phyloP scores from a whole-genome alignment of 345 rosid species.

The rapeseed (Brassica napus) region Da-Ae NC_063439.1:1755501-1756000 shows the following conservation, averaged over 20 bases:
- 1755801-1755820: not conserved
- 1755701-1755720: not conserved
- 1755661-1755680: not conserved
- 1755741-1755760: conserved; percentile 10
- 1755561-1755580: conserved; percentile 95
- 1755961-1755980: not conserved
- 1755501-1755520: conserved; percentile 91
- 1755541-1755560: conserved; percentile 84
- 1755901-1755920: conserved; percentile 19
- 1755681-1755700: not conserved
- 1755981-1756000: conserved; percentile 79
- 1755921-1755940: not conserved
- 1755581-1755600: conserved; percentile 59
- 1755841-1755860: not conserved
- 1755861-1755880: not conserved
- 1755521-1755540: conserved; percentile 87
- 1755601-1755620: not conserved
- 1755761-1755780: conserved; percentile 18
- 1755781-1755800: not conserved
- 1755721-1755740: not conserved
- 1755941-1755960: not conserved
- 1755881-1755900: not conserved
- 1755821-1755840: not conserved
- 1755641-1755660: not conserved
- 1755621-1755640: not conserved